Evolutionary conservation across 2,329 filamentous ascomycete species (phyloP).

Genomic region (Pseudogymnoascus sp.): DNA sequence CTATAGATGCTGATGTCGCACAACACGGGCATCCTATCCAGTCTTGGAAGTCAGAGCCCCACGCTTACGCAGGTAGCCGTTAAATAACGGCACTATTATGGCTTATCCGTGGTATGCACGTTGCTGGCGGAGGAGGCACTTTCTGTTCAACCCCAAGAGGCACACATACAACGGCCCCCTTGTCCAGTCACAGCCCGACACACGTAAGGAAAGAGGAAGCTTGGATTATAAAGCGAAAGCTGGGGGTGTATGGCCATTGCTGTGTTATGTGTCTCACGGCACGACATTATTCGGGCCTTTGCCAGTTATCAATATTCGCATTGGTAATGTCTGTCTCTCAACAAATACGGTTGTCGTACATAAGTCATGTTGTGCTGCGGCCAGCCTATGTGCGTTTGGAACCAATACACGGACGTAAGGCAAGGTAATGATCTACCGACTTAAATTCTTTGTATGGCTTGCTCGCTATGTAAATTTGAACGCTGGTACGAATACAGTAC

Average conservation of each 20-base stretch:
- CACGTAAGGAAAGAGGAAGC: not conserved
- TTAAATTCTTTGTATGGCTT: slow-evolving; percentile 1
- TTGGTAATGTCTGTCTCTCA: slow-evolving; percentile 5
- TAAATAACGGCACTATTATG: not conserved
- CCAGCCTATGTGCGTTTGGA: not conserved
- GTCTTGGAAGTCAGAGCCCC: not conserved
- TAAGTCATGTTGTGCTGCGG: not conserved
- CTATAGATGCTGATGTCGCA: not conserved
- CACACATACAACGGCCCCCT: not conserved
- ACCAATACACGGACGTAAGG: not conserved
- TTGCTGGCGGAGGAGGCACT: not conserved
- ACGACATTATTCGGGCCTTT: not conserved
- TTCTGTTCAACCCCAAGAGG: not conserved
- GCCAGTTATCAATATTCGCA: not conserved
- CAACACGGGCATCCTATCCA: not conserved
- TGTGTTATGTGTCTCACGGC: not conserved
- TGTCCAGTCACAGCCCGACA: not conserved
- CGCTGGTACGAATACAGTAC: slow-evolving; percentile 8
- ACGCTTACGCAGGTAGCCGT: not conserved
- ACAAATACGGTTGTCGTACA: not conserved
- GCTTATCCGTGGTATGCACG: not conserved
- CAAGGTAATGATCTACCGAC: slow-evolving; percentile 6
- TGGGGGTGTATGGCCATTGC: not conserved
- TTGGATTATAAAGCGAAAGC: not conserved
- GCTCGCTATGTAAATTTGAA: slow-evolving; percentile 5